Conservation (phyloP, 2,329 filamentous ascomycete genomes). For the Fusarium domesticum region DNA sequence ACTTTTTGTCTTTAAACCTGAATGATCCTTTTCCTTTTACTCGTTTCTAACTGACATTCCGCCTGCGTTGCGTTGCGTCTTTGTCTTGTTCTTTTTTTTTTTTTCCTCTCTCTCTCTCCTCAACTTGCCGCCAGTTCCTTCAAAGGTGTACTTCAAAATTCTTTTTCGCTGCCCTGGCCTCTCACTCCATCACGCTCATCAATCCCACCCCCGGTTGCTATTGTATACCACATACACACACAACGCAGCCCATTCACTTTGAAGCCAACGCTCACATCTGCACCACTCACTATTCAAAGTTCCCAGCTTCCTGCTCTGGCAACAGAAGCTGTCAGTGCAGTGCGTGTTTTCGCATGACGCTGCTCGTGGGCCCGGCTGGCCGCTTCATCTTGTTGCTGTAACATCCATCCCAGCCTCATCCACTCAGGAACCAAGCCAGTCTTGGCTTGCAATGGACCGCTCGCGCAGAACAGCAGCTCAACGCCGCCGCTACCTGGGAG, state of each 20-base stretch:
- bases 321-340: slow-evolving; percentile 15
- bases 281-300: slow-evolving; percentile 6
- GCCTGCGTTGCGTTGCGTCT: neutral
- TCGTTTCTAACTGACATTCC: too few species aligned
- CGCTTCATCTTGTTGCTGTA: slow-evolving; percentile 30
- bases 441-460: slow-evolving; percentile 38
- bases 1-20: neutral
- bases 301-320: slow-evolving; percentile 9
- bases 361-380: slow-evolving; percentile 30
- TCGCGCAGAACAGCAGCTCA: slow-evolving; percentile 36
- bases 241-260: slow-evolving; percentile 18
- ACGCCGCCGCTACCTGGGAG: slow-evolving; percentile 33
- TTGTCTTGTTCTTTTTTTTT: slow-evolving; percentile 14
- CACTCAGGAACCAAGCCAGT: slow-evolving; percentile 18
- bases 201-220: slow-evolving; percentile 11
- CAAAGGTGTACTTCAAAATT: slow-evolving; percentile 29
- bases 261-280: slow-evolving; percentile 4
- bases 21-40: too few species aligned
- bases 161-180: slow-evolving; percentile 29
- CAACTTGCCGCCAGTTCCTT: slow-evolving; percentile 25
- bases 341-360: slow-evolving; percentile 27
- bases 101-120: slow-evolving; percentile 14
- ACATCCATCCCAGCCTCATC: slow-evolving; percentile 25
- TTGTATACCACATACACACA: slow-evolving; percentile 23
- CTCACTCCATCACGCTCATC: slow-evolving; percentile 33